Percentiles rank a stretch among this genome's conserved stretches.
Evolutionary conservation across 1,139 yeast genomes (phyloP).

Genomic region (Magnusiomyces clavatus): DNA sequence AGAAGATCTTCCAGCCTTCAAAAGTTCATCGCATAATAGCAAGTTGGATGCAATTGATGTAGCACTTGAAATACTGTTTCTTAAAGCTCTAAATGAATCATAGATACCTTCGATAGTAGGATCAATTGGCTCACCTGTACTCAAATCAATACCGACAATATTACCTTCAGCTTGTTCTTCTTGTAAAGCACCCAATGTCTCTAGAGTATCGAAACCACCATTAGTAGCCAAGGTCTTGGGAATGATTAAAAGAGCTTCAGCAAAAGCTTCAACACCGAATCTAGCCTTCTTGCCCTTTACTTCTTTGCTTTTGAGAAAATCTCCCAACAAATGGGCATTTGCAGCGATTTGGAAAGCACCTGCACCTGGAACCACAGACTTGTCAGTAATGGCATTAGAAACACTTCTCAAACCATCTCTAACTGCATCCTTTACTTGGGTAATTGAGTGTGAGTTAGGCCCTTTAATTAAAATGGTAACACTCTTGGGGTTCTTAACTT

Average conservation of each 20-base stretch:
- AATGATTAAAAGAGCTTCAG: slow-evolving; percentile 80
- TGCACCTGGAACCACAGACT: slow-evolving; percentile 87
- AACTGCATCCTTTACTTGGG: slow-evolving; percentile 93
- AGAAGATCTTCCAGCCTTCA: slow-evolving; percentile 93
- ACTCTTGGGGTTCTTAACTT: slow-evolving; percentile 83
- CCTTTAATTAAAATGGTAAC: slow-evolving; percentile 91
- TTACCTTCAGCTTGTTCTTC: slow-evolving; percentile 82
- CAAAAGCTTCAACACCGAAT: slow-evolving; percentile 87
- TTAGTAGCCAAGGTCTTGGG: slow-evolving; percentile 91
- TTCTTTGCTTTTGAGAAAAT: slow-evolving; percentile 39
- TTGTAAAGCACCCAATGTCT: slow-evolving; percentile 80
- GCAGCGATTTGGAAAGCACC: slow-evolving; percentile 92
- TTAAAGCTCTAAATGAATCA: slow-evolving; percentile 89
- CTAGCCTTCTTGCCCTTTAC: slow-evolving; percentile 75
- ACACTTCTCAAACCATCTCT: slow-evolving; percentile 96
- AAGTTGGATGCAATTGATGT: slow-evolving; percentile 92
- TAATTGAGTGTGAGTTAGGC: slow-evolving; percentile 79
- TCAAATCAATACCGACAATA: slow-evolving; percentile 83
- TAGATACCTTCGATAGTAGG: slow-evolving; percentile 92
- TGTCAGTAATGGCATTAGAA: slow-evolving; percentile 81
- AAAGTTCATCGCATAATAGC: slow-evolving; percentile 86
- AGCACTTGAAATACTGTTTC: slow-evolving; percentile 89
- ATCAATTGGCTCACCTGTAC: slow-evolving; percentile 92
- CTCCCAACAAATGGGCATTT: slow-evolving; percentile 48
- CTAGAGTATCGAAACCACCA: slow-evolving; percentile 91